phyloP scores from a whole-genome alignment of 768 basidiomycete species.

The Boletus pseudopeckii region DNA sequence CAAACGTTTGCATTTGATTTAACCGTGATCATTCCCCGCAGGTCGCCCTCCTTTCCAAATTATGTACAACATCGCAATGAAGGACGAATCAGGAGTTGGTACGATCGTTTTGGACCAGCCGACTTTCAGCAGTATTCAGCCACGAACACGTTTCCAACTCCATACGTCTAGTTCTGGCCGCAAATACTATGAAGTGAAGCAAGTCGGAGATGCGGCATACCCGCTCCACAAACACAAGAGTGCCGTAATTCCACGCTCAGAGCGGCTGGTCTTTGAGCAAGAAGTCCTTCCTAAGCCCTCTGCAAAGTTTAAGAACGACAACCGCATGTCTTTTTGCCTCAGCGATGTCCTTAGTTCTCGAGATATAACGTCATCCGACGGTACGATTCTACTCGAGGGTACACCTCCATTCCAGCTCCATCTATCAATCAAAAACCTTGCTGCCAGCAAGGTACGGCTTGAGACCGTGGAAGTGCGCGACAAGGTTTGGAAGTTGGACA shows the following conservation, averaged over 20 bases:
- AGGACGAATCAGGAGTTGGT: slow-evolving; percentile 63
- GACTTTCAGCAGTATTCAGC: slow-evolving; percentile 81
- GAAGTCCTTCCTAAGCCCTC: slow-evolving; percentile 78
- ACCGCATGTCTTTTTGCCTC: slow-evolving; percentile 71
- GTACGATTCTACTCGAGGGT: slow-evolving; percentile 67
- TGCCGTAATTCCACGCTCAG: slow-evolving; percentile 60
- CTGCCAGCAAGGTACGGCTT: slow-evolving; percentile 59
- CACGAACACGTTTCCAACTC: slow-evolving; percentile 74
- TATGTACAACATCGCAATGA: slow-evolving; percentile 79
- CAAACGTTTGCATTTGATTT: not conserved
- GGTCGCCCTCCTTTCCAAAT: slow-evolving; percentile 94
- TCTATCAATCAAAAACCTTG: slow-evolving; percentile 73
- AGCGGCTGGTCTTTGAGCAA: slow-evolving; percentile 79
- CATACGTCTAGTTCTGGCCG: slow-evolving; percentile 74
- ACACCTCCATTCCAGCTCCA: slow-evolving; percentile 81
- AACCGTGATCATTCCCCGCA: slow-evolving; percentile 23
- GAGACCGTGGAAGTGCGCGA: slow-evolving; percentile 51
- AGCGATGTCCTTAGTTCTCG: slow-evolving; percentile 60
- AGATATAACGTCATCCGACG: slow-evolving; percentile 49
- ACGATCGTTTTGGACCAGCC: slow-evolving; percentile 72
- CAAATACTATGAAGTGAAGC: slow-evolving; percentile 87
- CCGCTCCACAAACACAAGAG: slow-evolving; percentile 67
- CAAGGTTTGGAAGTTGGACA: slow-evolving; percentile 66
- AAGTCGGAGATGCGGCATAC: slow-evolving; percentile 83
- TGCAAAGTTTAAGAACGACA: slow-evolving; percentile 68